These are phyloP conservation scores for Linum usitatissimum DNA, from an alignment of 345 rosid species.

Conservation along the genomic window DNA sequence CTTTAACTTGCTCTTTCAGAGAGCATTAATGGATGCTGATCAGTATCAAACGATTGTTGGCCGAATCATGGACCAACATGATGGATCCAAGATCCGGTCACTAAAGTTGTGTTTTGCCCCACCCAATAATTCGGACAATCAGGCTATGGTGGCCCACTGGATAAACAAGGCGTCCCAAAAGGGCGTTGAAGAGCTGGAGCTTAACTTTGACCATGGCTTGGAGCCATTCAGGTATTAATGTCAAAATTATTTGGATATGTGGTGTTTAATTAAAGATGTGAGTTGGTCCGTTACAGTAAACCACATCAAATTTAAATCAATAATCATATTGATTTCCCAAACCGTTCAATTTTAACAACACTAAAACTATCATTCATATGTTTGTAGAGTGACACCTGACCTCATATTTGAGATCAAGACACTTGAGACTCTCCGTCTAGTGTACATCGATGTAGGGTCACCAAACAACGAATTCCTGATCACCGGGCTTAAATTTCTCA, in stretches of 20 bases:
- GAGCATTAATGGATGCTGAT: no score
- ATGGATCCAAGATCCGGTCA: neutral
- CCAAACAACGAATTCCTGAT: neutral
- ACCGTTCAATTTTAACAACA: neutral
- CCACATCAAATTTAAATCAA: neutral
- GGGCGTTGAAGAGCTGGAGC: neutral
- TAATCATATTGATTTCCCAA: neutral
- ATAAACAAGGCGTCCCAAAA: neutral
- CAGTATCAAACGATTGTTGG: no score
- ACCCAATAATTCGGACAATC: neutral
- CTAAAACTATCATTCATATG: neutral
- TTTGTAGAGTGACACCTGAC: neutral
- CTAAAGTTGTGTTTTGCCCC: neutral
- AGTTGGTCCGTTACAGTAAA: no score
- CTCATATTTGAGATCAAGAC: neutral
- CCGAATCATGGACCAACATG: no score
- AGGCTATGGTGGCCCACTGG: neutral
- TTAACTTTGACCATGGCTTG: neutral
- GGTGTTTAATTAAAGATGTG: no score
- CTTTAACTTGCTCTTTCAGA: no score
- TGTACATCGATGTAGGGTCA: neutral
- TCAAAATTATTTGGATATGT: neutral
- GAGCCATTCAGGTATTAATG: neutral
- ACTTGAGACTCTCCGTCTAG: neutral
- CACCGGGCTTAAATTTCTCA: neutral